A percentile compares a stretch with the other conserved stretches of the same genome.
These are phyloP conservation scores for Saturnispora quitensis DNA, from an alignment of 805 yeast species.

Conservation along the genomic window DNA sequence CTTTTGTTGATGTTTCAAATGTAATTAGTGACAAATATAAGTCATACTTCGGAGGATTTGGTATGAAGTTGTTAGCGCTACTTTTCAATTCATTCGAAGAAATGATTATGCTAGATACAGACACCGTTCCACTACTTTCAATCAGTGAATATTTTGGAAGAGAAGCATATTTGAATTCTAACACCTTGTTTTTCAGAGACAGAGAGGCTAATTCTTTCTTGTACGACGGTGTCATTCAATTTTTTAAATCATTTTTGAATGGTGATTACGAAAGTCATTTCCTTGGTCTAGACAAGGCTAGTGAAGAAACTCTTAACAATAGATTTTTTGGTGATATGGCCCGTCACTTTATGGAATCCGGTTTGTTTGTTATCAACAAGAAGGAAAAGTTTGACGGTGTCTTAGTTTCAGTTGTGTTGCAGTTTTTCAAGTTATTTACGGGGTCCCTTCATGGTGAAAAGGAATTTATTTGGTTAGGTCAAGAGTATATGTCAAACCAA, in stretches of 20 bases:
- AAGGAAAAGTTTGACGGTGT: slow-evolving; percentile 41
- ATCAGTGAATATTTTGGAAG: slow-evolving; percentile 30
- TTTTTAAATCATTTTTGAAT: slow-evolving; percentile 41
- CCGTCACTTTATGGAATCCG: slow-evolving; percentile 41
- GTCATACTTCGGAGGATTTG: slow-evolving; percentile 22
- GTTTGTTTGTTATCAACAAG: slow-evolving; percentile 39
- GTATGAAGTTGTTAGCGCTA: slow-evolving; percentile 46
- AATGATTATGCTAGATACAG: slow-evolving; percentile 46
- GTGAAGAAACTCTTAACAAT: slow-evolving; percentile 28
- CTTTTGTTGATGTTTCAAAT: slow-evolving; percentile 28
- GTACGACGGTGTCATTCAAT: slow-evolving; percentile 32
- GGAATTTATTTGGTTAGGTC: slow-evolving; percentile 69
- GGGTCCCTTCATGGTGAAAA: slow-evolving; percentile 70
- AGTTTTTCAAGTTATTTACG: slow-evolving; percentile 34
- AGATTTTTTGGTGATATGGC: slow-evolving; percentile 35
- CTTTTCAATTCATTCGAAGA: slow-evolving; percentile 52
- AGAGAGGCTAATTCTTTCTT: slow-evolving; percentile 32
- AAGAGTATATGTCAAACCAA: slow-evolving; percentile 44
- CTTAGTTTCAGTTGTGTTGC: slow-evolving; percentile 34
- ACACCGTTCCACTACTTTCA: slow-evolving; percentile 33
- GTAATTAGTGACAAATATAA: slow-evolving; percentile 20
- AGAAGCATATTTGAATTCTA: slow-evolving; percentile 28
- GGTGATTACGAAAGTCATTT: slow-evolving; percentile 32
- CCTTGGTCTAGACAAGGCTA: slow-evolving; percentile 30
- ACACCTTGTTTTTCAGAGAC: slow-evolving; percentile 43